Conservation (phyloP, 1,284 basidiomycete species). For the Microbotryum saponariae region DNA sequence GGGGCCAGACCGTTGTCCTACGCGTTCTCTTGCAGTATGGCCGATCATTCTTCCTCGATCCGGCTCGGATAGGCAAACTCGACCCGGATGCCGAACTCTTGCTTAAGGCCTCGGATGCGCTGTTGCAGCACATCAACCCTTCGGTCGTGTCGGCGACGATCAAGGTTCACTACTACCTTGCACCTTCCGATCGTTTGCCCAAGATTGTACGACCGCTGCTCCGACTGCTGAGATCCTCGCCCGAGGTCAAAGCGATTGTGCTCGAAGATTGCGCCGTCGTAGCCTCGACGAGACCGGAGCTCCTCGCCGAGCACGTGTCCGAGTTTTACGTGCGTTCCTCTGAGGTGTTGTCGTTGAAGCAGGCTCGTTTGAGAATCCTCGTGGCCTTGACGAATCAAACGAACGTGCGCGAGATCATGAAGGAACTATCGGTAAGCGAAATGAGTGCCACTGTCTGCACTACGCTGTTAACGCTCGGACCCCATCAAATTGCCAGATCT, state of each 20-base stretch:
- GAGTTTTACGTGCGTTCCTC: slow-evolving; percentile 62
- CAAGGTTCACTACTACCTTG: slow-evolving; percentile 65
- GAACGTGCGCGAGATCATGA: slow-evolving; percentile 60
- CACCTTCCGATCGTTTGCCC: slow-evolving; percentile 51
- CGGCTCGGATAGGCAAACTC: slow-evolving; percentile 49
- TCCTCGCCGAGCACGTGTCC: slow-evolving; percentile 55
- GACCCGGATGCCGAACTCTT: slow-evolving; percentile 65
- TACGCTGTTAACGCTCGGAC: not conserved
- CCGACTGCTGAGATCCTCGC: slow-evolving; percentile 52
- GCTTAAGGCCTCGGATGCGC: slow-evolving; percentile 60
- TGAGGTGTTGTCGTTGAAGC: slow-evolving; percentile 40
- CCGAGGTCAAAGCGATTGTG: slow-evolving; percentile 63
- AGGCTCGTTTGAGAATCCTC: slow-evolving; percentile 64
- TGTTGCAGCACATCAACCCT: slow-evolving; percentile 76
- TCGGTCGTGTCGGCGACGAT: slow-evolving; percentile 72
- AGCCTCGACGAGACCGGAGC: slow-evolving; percentile 51
- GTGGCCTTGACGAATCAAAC: slow-evolving; percentile 56
- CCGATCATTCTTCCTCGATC: slow-evolving; percentile 71
- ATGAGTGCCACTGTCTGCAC: slow-evolving; percentile 33
- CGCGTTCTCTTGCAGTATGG: slow-evolving; percentile 75
- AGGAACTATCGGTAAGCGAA: slow-evolving; percentile 63
- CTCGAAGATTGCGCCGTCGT: slow-evolving; percentile 63
- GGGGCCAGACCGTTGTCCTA: slow-evolving; percentile 80
- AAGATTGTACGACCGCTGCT: slow-evolving; percentile 61
- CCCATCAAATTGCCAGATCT: slow-evolving; percentile 50